Percentiles rank a stretch among this genome's conserved stretches.
These are phyloP conservation scores for Cercophora samala DNA, from an alignment of 495 filamentous ascomycete genomes.

Conservation along the genomic window DNA sequence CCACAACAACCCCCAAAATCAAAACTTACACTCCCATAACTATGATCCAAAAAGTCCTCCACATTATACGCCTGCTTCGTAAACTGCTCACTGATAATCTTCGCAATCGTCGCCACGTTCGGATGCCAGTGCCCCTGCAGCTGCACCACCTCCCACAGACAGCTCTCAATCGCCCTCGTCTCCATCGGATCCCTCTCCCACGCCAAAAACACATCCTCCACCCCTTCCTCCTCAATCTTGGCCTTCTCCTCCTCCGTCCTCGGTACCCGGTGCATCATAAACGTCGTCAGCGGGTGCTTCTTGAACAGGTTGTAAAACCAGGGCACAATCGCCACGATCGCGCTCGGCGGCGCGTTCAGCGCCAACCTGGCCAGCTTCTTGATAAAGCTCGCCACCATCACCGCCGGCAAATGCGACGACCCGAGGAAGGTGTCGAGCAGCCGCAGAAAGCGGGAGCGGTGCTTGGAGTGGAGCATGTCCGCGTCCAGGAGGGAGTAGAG, in stretches of 20 bases:
- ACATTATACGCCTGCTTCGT: constrained; percentile 89
- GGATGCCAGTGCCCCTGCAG: constrained; percentile 94
- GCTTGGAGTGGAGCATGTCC: constrained; percentile 84
- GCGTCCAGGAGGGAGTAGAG: constrained; percentile 87
- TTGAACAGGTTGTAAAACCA: constrained; percentile 96
- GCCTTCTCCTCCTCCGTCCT: constrained; percentile 54
- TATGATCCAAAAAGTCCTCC: constrained; percentile 96
- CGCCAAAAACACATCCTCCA: constrained; percentile 75
- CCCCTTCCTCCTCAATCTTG: constrained; percentile 59
- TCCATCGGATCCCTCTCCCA: constrained; percentile 76
- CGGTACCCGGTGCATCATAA: constrained; percentile 85
- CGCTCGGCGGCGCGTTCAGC: constrained; percentile 80
- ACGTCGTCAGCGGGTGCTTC: constrained; percentile 82
- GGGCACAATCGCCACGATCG: constrained; percentile 82
- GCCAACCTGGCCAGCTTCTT: constrained; percentile 81
- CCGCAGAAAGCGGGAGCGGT: constrained; percentile 90
- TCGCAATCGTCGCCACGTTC: constrained; percentile 89
- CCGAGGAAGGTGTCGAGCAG: constrained; percentile 85
- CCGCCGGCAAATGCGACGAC: constrained; percentile 90
- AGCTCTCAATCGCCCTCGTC: constrained; percentile 85
- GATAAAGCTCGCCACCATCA: constrained; percentile 90
- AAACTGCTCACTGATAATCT: constrained; percentile 95
- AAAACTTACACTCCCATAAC: constrained; percentile 73
- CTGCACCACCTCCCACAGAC: constrained; percentile 89
- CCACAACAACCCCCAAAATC: neutral